Evolutionary conservation across 73 alveolate genomes (phyloP).

Genomic region (Diophrys appendiculata): DNA sequence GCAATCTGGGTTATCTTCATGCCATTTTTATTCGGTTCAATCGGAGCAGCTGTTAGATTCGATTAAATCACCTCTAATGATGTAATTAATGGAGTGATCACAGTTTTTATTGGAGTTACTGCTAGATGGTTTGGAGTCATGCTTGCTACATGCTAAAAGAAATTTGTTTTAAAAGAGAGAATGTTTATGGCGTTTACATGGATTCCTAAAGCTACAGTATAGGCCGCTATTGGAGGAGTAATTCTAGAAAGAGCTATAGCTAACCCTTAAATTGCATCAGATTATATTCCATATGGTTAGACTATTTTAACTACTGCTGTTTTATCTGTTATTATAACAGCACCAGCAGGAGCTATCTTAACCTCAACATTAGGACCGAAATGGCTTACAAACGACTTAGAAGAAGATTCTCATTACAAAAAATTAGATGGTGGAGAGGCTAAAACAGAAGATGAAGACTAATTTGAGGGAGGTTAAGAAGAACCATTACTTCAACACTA

Average conservation of each 20-base stretch:
- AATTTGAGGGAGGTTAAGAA: not conserved
- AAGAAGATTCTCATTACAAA: not conserved
- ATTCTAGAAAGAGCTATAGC: slow-evolving; percentile 36
- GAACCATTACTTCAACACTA: too few species aligned
- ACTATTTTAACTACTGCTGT: slow-evolving; percentile 51
- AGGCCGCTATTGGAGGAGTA: slow-evolving; percentile 62
- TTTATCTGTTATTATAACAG: slow-evolving; percentile 37
- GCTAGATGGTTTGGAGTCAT: slow-evolving; percentile 22
- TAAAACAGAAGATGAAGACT: not conserved
- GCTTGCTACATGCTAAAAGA: not conserved
- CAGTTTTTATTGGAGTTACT: slow-evolving; percentile 19
- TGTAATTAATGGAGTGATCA: slow-evolving; percentile 15
- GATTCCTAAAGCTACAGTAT: slow-evolving; percentile 68
- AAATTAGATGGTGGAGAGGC: not conserved
- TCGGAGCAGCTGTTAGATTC: slow-evolving; percentile 49
- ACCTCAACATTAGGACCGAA: slow-evolving; percentile 41
- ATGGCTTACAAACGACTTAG: slow-evolving; percentile 14
- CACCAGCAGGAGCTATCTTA: slow-evolving; percentile 62
- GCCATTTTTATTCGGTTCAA: slow-evolving; percentile 55
- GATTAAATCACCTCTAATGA: not conserved
- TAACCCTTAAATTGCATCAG: slow-evolving; percentile 11
- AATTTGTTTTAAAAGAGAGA: slow-evolving; percentile 41
- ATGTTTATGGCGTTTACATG: slow-evolving; percentile 48
- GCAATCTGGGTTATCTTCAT: slow-evolving; percentile 32
- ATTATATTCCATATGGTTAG: slow-evolving; percentile 42